Evolutionary conservation across 2,329 filamentous ascomycete species (phyloP).

Genomic region (Neofusicoccum parvum): DNA sequence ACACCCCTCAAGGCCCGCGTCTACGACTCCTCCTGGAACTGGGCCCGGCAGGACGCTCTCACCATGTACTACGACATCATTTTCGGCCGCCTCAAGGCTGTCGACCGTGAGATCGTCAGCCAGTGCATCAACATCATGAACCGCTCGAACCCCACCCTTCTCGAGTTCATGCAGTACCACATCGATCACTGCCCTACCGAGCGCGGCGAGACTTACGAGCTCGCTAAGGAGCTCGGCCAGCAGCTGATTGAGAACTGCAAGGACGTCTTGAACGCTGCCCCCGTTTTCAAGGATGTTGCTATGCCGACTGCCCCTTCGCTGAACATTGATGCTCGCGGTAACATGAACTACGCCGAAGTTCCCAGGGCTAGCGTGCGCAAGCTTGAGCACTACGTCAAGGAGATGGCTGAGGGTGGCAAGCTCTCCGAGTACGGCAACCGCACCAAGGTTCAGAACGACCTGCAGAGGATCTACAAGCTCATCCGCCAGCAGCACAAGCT

Average conservation of each 20-base stretch:
- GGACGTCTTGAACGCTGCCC: conserved; percentile 80
- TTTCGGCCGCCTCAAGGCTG: conserved; percentile 87
- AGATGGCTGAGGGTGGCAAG: conserved; percentile 98
- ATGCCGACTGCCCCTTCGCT: conserved; percentile 90
- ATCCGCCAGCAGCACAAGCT: conserved; percentile 98
- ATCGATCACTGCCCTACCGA: conserved; percentile 98
- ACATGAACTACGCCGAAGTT: conserved; percentile 87
- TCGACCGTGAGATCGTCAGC: conserved; percentile 97
- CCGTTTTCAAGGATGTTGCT: conserved; percentile 94
- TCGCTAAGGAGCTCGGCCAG: conserved; percentile 92
- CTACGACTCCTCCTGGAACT: conserved; percentile 99
- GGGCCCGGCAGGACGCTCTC: conserved; percentile 94
- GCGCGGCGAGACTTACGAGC: conserved; percentile 92
- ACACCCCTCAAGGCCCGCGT: conserved; percentile 90
- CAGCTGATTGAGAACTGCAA: conserved; percentile 98
- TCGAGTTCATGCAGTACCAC: conserved; percentile 99
- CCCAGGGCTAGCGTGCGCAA: conserved; percentile 89
- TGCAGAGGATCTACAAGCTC: conserved; percentile 94
- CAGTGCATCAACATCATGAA: conserved; percentile 99
- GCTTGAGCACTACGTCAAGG: conserved; percentile 95
- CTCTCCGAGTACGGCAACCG: conserved; percentile 98
- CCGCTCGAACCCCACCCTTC: conserved; percentile 89
- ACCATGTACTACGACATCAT: conserved; percentile 99
- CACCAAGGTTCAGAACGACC: conserved; percentile 95
- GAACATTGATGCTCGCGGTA: conserved; percentile 87